A percentile compares a stretch with the other conserved stretches of the same genome.
These are phyloP conservation scores for Xylariaceae sp. DNA, from an alignment of 2,329 filamentous ascomycete species.

Conservation along the genomic window DNA sequence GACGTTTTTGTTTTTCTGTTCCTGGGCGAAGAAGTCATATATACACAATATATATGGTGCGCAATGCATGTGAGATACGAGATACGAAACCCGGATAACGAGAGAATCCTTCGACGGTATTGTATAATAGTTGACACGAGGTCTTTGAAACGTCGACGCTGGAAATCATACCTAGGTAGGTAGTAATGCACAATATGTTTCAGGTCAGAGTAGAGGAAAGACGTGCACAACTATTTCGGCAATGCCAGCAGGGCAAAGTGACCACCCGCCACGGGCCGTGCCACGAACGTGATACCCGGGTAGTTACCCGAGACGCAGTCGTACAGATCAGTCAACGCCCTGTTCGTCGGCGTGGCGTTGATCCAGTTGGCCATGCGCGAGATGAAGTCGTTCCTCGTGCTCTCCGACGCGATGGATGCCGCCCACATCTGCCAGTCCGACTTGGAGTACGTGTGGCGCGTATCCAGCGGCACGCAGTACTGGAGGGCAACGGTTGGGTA, in stretches of 20 bases:
- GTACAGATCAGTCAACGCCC: conserved; percentile 72
- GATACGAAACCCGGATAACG: neutral
- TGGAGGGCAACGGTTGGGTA: conserved; percentile 66
- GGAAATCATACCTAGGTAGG: no score
- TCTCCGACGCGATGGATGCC: conserved; percentile 63
- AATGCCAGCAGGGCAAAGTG: conserved; percentile 75
- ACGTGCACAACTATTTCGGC: conserved; percentile 2
- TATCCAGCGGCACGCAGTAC: conserved; percentile 80
- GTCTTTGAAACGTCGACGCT: neutral
- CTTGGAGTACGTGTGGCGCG: conserved; percentile 76
- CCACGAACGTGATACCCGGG: conserved; percentile 64
- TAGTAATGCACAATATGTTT: no score
- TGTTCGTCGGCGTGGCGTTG: conserved; percentile 64
- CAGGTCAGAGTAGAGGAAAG: no score
- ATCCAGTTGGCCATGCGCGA: conserved; percentile 67
- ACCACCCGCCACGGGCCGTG: conserved; percentile 72
- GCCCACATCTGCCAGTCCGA: conserved; percentile 83
- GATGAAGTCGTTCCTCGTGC: conserved; percentile 61
- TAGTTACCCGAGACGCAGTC: conserved; percentile 65
- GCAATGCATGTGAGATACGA: neutral
- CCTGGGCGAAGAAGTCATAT: neutral
- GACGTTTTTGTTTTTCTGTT: neutral
- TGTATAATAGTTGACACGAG: neutral
- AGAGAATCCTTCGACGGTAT: neutral
- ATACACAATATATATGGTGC: neutral